Evolutionary conservation across 495 filamentous ascomycete genomes (phyloP).

Genomic region (Podospora pseudocomata): DNA sequence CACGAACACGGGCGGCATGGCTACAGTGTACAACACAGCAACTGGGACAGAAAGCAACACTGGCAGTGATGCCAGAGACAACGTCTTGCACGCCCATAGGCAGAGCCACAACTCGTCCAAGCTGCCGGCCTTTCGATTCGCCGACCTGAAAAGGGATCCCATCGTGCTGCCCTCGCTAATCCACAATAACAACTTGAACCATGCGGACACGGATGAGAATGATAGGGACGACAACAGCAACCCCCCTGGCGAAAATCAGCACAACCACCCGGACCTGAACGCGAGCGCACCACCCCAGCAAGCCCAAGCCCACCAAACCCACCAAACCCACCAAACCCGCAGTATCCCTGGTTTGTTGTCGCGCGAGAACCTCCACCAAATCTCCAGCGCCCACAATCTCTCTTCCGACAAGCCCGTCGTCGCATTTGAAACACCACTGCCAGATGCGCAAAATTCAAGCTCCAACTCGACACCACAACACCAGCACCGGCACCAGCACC

Average conservation of each 20-base stretch:
- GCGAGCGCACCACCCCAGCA: slow-evolving; percentile 10
- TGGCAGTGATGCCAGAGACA: slow-evolving; percentile 23
- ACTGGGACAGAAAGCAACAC: slow-evolving; percentile 16
- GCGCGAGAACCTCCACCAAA: slow-evolving; percentile 26
- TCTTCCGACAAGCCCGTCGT: slow-evolving; percentile 13
- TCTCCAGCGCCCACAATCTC: slow-evolving; percentile 24
- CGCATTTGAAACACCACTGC: slow-evolving; percentile 16
- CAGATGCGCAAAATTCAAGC: slow-evolving; percentile 17
- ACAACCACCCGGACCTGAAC: background rate
- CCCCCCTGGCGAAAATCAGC: slow-evolving; percentile 21
- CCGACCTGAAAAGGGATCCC: slow-evolving; percentile 44
- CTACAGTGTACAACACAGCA: slow-evolving; percentile 1
- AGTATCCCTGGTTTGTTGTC: slow-evolving; percentile 29
- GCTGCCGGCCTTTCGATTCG: slow-evolving; percentile 48
- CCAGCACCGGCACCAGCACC: background rate
- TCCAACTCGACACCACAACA: background rate
- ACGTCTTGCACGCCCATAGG: slow-evolving; percentile 42
- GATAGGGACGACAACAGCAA: background rate
- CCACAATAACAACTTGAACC: background rate
- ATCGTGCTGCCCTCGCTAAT: slow-evolving; percentile 36
- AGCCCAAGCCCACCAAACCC: background rate
- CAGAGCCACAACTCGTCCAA: slow-evolving; percentile 50
- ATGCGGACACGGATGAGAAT: too few species aligned
- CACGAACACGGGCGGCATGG: too few species aligned
- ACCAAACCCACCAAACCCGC: background rate